A percentile compares a stretch with the other conserved stretches of the same genome.
These are phyloP conservation scores for Hypoxylon sp. DNA, from an alignment of 2,329 filamentous ascomycete species.

Conservation along the genomic window DNA sequence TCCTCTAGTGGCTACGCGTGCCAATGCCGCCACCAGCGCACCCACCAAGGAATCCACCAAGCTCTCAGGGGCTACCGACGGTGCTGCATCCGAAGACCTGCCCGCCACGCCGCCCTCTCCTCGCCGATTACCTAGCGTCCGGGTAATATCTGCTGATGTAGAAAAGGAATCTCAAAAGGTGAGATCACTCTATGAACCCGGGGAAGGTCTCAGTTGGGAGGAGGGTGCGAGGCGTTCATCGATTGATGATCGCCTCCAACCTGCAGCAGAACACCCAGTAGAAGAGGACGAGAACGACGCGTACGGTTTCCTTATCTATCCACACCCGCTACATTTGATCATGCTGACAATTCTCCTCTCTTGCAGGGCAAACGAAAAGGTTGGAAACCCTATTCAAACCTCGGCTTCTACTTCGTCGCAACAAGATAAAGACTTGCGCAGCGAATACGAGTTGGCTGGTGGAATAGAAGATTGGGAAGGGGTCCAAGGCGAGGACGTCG, in stretches of 20 bases:
- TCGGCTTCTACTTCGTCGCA: conserved; percentile 47
- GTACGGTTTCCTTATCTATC: conserved; percentile 64
- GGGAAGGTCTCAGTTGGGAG: conserved; percentile 62
- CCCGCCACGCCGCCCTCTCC: conserved; percentile 23
- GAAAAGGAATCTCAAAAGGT: conserved; percentile 73
- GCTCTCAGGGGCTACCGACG: conserved; percentile 21
- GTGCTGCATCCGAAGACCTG: conserved; percentile 15
- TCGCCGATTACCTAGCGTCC: conserved; percentile 52
- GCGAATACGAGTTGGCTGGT: conserved; percentile 61
- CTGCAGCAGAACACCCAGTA: conserved; percentile 60
- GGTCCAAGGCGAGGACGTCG: conserved; percentile 66
- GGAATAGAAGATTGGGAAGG: conserved; percentile 75
- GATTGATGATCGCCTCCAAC: conserved; percentile 57
- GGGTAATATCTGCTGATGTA: conserved; percentile 62
- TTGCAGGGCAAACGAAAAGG: conserved; percentile 40
- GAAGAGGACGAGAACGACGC: conserved; percentile 63
- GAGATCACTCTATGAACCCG: conserved; percentile 70
- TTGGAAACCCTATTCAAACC: conserved; percentile 45
- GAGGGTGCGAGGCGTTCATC: conserved; percentile 59
- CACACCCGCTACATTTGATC: conserved; percentile 36
- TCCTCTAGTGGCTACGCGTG: conserved; percentile 40
- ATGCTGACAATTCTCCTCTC: conserved; percentile 45
- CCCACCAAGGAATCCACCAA: conserved; percentile 29
- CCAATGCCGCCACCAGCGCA: conserved; percentile 26
- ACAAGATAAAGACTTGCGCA: conserved; percentile 52